Evolutionary conservation across 208 protist genomes (phyloP), one percentile per base, ranked within the genome.

Genomic region (Polymyxa betae): DNA sequence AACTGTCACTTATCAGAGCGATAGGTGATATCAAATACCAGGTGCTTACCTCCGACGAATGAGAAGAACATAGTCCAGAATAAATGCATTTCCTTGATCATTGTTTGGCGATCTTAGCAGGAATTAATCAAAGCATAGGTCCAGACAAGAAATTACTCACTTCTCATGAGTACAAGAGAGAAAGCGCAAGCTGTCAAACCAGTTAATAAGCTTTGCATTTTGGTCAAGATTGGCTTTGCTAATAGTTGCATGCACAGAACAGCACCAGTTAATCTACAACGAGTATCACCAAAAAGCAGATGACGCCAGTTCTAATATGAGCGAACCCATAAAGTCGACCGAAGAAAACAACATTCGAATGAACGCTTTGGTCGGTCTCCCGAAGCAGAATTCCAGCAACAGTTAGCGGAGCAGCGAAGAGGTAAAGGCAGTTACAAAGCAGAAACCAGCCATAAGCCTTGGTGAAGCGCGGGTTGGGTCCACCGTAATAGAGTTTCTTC

Each of bases 291-390:
- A 66, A 16, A 66, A 29, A 66, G 20, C 54, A 29, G 54, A n/a
- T n/a, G n/a, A n/a, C n/a, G 20, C 16, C 29, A 29, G 54, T 29
- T 66, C 54, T 66, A 66, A 29, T 32, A 29, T 29, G 54, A 32
- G 54, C 29, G 54, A 16, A 66, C 54, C 54, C 54, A 29, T 66
- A 66, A 29, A 66, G 54, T 32, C 54, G 54, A 16, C 54, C 54
- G 54, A 66, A 66, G 54, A 66, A 66, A 66, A 66, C 54, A 29
- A 66, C 54, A 66, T 16, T 66, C 54, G 54, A 66, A 66, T 66
- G 54, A 29, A 66, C 54, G 54, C 54, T 66, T 29, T 66, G 20
- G 54, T 66, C 54, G 20, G 54, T 32, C 20, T 66, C 29, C 54
- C 16, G 54, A 29, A 66, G 29, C 29, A 66, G 54, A 29, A 66